Base-by-base conservation (phyloP, 108 stramenopile species). In the Cylindrotheca closterium region DNA sequence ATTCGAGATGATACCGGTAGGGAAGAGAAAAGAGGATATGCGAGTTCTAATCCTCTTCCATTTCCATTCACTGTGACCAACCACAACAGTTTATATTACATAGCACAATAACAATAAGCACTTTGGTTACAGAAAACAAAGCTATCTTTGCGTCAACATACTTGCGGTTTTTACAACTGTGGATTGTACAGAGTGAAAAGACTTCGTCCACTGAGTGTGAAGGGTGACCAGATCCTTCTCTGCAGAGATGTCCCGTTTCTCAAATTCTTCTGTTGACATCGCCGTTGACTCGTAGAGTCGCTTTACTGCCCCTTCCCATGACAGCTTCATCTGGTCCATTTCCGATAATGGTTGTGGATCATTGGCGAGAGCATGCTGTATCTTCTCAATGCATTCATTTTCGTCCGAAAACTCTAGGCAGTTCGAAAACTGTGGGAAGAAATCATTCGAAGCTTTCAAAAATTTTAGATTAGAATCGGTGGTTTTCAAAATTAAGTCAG, bases 221-320 rank as follows among this genome's bases (percentile, higher is more conserved):
- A 42, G 37, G 15, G 7, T 42, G 7, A 15, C 37, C 7, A 42
- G 37, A 42, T 42, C 37, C 37, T 42, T 42, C 10, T 42, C 37
- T 15, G 7, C 15, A 15, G 37, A 42, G 15, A 10, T 42, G 10
- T 42, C 37, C 37, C 37, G 7, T 42, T 42, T 15, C 15, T 42
- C 37, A 42, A 10, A 42, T 42, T 42, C 37, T 7, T 7, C 15
- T 42, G 10, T 42, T 42, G 86, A 78, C 34, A 92, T 74, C 10
- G 52, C 33, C 1, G 83, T 73, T 18, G 91, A 76, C 15, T 81
- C 66, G 47, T 80, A 82, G 23, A 97, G 65, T 0, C 97, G 88
- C 17, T 90, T 84, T n/a, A 89, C 96, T 1, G 97, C 97, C 50
- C 93, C 97, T 68, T 93, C 91, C 97, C 97, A 98, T 0, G 93